Evolutionary conservation across 2,329 filamentous ascomycete species (phyloP).

Genomic region (Colletotrichum camelliae): DNA sequence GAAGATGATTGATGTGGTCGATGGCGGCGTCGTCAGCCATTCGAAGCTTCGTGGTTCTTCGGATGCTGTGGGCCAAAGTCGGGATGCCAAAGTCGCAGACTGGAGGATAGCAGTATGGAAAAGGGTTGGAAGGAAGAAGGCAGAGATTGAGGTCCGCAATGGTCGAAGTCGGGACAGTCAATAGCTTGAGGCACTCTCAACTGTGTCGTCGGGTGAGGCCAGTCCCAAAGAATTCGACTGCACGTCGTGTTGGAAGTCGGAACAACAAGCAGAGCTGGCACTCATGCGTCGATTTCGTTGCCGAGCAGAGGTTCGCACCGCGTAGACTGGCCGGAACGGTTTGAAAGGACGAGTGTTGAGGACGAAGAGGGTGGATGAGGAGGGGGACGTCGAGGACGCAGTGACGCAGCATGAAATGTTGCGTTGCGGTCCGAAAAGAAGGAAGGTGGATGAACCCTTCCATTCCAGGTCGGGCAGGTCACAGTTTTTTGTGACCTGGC

Average conservation of each 20-base stretch:
- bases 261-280: too few relatives aligned
- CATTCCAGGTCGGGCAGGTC: not conserved
- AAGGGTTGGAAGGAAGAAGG: not conserved
- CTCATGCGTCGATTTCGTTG: not conserved
- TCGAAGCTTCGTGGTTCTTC: not conserved
- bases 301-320: not conserved
- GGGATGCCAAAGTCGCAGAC: not conserved
- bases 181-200: too few relatives aligned
- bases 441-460: not conserved
- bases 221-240: too few relatives aligned
- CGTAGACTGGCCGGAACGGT: not conserved
- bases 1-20: not conserved
- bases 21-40: not conserved
- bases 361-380: not conserved
- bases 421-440: not conserved
- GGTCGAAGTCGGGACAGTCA: not conserved
- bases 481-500: not conserved
- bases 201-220: too few relatives aligned
- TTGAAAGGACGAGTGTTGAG: not conserved
- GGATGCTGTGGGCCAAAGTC: not conserved
- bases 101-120: not conserved
- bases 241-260: too few relatives aligned
- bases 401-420: too few relatives aligned
- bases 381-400: too few relatives aligned
- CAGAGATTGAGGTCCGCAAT: not conserved